Evolutionary conservation across 176 grass and related monocot genomes (phyloP).

Genomic region (Carex parvula): DNA sequence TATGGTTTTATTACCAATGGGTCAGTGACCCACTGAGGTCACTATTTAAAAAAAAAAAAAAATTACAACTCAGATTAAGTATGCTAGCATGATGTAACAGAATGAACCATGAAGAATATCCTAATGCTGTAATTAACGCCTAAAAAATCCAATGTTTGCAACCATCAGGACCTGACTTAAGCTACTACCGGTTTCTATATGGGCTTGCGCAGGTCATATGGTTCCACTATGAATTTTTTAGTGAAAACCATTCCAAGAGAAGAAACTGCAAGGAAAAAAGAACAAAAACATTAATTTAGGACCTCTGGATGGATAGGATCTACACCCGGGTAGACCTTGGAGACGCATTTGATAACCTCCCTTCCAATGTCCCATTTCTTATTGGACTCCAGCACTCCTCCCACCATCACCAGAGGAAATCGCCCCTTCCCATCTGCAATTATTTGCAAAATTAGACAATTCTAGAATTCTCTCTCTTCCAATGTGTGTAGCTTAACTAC

Average conservation of each 20-base stretch:
- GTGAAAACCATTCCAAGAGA: neutral
- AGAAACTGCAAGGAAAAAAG: neutral
- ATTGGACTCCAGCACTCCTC: slow-evolving; percentile 92
- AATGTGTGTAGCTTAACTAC: neutral
- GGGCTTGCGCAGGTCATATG: neutral
- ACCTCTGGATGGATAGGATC: slow-evolving; percentile 77
- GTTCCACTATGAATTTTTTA: neutral
- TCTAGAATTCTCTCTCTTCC: neutral
- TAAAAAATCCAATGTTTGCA: neutral
- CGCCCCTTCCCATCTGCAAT: slow-evolving; percentile 71
- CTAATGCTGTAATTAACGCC: neutral
- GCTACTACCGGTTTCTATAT: neutral
- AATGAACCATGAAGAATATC: neutral
- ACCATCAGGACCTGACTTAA: neutral
- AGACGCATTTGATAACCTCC: slow-evolving; percentile 78
- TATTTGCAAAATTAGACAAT: slow-evolving; percentile 18
- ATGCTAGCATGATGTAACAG: neutral
- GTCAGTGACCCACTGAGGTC: too few relatives aligned
- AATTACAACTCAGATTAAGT: neutral
- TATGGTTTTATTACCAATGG: too few relatives aligned
- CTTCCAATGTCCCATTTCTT: slow-evolving; percentile 82
- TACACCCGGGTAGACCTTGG: slow-evolving; percentile 62
- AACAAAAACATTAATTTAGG: neutral
- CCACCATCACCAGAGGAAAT: slow-evolving; percentile 96
- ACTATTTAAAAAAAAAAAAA: too few relatives aligned